Percentiles rank a stretch among this genome's conserved stretches.
phyloP scores from a whole-genome alignment of 352 stramenopile species.

The Phytophthora hibernalis region DNA sequence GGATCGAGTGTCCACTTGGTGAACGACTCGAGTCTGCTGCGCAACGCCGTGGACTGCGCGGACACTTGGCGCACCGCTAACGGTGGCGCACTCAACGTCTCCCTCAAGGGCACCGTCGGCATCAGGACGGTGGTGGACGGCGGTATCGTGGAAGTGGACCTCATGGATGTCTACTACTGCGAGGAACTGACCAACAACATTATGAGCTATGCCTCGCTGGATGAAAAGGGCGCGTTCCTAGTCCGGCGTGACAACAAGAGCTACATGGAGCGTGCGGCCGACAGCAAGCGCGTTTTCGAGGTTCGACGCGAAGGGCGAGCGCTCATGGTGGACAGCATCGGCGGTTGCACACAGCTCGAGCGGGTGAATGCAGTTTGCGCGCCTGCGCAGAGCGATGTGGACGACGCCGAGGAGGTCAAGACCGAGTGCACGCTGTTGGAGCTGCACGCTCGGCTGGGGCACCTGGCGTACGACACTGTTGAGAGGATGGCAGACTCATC shows the following conservation, averaged over 20 bases:
- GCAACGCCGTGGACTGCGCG: background rate
- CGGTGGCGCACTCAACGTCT: background rate
- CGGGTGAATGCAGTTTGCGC: background rate
- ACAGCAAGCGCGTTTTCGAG: background rate
- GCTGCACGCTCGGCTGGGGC: constrained; percentile 3
- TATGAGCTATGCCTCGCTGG: background rate
- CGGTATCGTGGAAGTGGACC: background rate
- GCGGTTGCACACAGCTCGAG: background rate
- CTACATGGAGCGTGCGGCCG: background rate
- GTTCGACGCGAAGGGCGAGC: background rate
- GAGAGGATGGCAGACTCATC: constrained; percentile 3
- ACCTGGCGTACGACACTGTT: constrained; percentile 9
- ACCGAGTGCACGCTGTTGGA: constrained; percentile 7
- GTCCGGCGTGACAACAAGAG: background rate
- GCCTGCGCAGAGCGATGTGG: too few relatives aligned
- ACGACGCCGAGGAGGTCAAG: background rate
- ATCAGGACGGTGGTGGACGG: background rate
- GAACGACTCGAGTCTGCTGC: background rate
- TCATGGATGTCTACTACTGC: background rate
- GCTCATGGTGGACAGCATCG: background rate
- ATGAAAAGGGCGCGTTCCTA: background rate
- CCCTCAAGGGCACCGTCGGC: background rate
- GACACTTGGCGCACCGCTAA: background rate
- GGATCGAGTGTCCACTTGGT: background rate
- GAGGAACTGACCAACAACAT: background rate